Percentiles rank a stretch among this genome's conserved stretches.
phyloP scores from a whole-genome alignment of 2,329 filamentous ascomycete genomes.

The Phialophora macrospora region DNA sequence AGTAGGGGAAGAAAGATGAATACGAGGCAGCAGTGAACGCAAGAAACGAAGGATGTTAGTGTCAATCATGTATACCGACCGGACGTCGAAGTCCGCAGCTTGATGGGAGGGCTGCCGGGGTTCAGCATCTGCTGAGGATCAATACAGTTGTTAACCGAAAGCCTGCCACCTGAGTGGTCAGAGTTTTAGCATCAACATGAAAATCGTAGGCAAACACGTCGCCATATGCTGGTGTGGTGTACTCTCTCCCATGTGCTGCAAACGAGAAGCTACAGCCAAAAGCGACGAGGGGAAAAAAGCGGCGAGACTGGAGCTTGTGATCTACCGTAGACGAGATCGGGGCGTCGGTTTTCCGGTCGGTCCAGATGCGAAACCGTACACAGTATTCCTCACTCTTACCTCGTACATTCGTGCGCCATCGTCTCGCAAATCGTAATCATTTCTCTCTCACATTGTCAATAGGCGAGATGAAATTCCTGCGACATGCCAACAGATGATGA shows the following conservation, averaged over 20 bases:
- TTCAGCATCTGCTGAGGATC: neutral
- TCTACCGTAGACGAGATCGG: neutral
- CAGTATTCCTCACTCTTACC: neutral
- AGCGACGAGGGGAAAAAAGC: neutral
- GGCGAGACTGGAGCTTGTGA: neutral
- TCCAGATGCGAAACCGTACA: neutral
- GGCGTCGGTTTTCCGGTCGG: neutral
- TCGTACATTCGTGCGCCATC: neutral
- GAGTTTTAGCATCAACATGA: neutral
- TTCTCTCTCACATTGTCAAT: slow-evolving; percentile 1
- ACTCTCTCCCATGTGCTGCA: neutral
- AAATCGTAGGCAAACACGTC: neutral
- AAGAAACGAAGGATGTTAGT: neutral
- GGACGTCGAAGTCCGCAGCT: neutral
- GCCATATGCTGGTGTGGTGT: neutral
- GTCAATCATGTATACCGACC: neutral
- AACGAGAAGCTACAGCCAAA: neutral
- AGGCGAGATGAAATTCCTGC: slow-evolving; percentile 34
- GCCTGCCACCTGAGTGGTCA: neutral
- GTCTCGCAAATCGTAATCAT: neutral
- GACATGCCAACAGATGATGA: slow-evolving; percentile 39
- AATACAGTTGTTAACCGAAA: too few species aligned
- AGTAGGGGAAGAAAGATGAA: neutral
- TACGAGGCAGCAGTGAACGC: neutral
- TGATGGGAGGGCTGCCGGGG: neutral